These are phyloP conservation scores for Flaveria brownii DNA, from an alignment of 129 eudicot genomes.

Conservation along the genomic window DNA sequence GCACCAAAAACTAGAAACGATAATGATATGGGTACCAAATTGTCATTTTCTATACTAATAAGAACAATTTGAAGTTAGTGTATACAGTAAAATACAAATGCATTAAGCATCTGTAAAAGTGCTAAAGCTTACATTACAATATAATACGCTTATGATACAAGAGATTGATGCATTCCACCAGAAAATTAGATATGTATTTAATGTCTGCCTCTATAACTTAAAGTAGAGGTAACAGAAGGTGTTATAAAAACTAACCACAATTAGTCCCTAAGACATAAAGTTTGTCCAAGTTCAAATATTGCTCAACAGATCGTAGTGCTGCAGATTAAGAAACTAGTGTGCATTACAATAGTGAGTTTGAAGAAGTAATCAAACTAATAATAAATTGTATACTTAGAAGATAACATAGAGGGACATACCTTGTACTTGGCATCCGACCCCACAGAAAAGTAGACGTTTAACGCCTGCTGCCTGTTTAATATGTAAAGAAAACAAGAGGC, in stretches of 20 bases:
- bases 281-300: conserved; percentile 87
- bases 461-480: conserved; percentile 87
- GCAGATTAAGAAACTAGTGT: conserved; percentile 79
- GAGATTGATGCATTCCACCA: too few species aligned
- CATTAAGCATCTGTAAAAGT: too few species aligned
- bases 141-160: too few species aligned
- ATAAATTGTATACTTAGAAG: neutral
- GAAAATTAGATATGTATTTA: too few species aligned
- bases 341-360: conserved; percentile 53
- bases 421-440: conserved; percentile 99
- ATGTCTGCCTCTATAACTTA: too few species aligned
- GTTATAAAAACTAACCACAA: conserved; percentile 54
- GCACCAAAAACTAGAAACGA: too few species aligned
- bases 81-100: too few species aligned
- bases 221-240: neutral
- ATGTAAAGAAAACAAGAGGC: neutral
- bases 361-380: conserved; percentile 29
- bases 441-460: conserved; percentile 92
- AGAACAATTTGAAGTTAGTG: too few species aligned
- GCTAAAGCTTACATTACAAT: too few species aligned
- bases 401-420: conserved; percentile 42
- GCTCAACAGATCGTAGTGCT: conserved; percentile 94
- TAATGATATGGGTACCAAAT: too few species aligned
- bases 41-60: too few species aligned
- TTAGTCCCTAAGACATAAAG: conserved; percentile 96